These are phyloP conservation scores for Globisporangium echinulatum DNA, from an alignment of 352 stramenopile species.

Conservation along the genomic window DNA sequence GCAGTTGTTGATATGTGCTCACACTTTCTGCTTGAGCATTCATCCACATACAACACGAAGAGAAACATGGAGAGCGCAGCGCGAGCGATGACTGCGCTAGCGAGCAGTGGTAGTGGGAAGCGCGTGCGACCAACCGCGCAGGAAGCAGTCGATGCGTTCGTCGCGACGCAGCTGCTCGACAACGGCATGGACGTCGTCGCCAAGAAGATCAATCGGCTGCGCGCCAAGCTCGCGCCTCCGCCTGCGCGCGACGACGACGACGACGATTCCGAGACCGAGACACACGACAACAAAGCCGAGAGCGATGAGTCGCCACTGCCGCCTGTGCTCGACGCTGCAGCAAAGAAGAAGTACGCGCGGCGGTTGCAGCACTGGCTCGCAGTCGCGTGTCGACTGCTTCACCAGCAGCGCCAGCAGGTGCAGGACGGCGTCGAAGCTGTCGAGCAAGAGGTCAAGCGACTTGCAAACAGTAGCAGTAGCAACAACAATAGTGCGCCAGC, in stretches of 20 bases:
- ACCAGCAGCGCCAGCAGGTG: conserved; percentile 44
- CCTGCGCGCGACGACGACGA: conserved; percentile 8
- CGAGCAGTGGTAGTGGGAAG: not conserved
- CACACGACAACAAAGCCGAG: not conserved
- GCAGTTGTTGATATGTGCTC: no score
- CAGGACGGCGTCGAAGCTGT: conserved; percentile 44
- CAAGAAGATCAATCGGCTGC: conserved; percentile 57
- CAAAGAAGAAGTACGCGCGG: conserved; percentile 37
- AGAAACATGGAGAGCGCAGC: not conserved
- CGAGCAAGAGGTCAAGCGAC: conserved; percentile 41
- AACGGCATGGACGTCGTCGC: conserved; percentile 72
- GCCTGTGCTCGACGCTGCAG: conserved; percentile 1
- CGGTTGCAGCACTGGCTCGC: conserved; percentile 64
- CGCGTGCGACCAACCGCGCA: conserved; percentile 23
- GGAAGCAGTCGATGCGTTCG: conserved; percentile 54
- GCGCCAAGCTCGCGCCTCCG: conserved; percentile 36
- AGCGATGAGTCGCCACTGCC: not conserved
- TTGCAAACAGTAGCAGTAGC: conserved; percentile 23
- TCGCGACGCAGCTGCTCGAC: conserved; percentile 72
- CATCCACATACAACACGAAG: no score
- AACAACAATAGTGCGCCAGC: not conserved
- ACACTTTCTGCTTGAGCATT: no score
- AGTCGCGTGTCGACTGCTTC: conserved; percentile 46
- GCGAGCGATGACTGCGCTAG: not conserved
- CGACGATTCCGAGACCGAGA: conserved; percentile 12